Evolutionary conservation across 352 stramenopile genomes (phyloP), one percentile per base, ranked within the genome.

Genomic region (Poterioochromonas sp.): DNA sequence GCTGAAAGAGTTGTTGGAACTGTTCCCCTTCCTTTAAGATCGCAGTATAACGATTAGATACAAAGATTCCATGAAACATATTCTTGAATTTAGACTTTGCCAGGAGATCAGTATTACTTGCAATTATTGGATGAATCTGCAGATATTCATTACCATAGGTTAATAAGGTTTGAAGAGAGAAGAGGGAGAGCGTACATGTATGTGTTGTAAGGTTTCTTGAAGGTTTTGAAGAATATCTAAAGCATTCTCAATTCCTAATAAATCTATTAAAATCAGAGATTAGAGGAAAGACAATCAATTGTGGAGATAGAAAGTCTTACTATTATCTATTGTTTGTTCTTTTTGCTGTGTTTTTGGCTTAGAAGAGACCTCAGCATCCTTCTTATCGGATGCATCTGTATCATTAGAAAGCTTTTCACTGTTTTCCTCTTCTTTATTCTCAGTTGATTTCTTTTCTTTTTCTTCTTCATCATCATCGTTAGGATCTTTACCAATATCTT

Each of bases 11-110:
- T 68, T 68, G 58, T n/a, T n/a, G n/a, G n/a, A n/a, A n/a, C n/a
- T n/a, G n/a, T n/a, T n/a, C n/a, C n/a, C n/a, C n/a, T n/a, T 60
- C 1, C 18, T 78, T 29, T 43, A 80, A 0, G 34, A 65, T 11
- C 12, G 65, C 0, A 11, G 71, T 51, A 29, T 2, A 15, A 43
- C 51, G 47, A 32, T 44, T 40, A 53, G 70, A 79, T 26, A 80
- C 53, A 62, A 78, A 79, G 18, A 71, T 51, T 2, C 34, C 79
- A 68, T 82, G 44, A 70, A 82, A 79, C 2, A 54, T 8, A 58
- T 58, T 29, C 29, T 49, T 54, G 35, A 53, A 53, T 29, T 77
- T 79, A 18, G 8, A 32, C 44, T 69, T 79, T 11, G 8, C 34
- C 20, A 80, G 47, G 0, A 22, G 1, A 32, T 43, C 11, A 63